Percentiles rank a stretch among this genome's conserved stretches.
These are phyloP conservation scores for Tolypocladium cylindrosporum DNA, from an alignment of 2,329 filamentous ascomycete genomes.

Conservation along the genomic window DNA sequence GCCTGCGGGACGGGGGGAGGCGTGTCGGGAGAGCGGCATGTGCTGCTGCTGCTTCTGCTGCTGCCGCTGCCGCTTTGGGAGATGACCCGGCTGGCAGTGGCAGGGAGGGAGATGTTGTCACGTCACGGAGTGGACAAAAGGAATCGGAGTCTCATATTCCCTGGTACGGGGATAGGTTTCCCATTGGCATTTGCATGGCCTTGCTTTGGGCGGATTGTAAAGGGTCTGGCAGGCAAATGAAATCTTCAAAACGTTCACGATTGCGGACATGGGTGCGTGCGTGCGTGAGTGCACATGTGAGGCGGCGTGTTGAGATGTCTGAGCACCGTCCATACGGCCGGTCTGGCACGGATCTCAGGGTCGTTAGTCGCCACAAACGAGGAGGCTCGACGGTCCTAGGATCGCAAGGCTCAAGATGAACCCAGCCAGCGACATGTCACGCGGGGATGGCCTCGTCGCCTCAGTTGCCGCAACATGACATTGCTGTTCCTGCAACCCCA, in stretches of 20 bases:
- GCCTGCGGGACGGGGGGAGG: background rate
- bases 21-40: slow-evolving; percentile 2
- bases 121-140: slow-evolving; percentile 19
- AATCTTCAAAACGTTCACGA: slow-evolving; percentile 32
- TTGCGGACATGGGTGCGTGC: slow-evolving; percentile 8
- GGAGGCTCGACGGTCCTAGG: background rate
- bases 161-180: slow-evolving; percentile 29
- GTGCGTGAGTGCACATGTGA: background rate
- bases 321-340: background rate
- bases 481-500: background rate
- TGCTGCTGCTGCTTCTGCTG: background rate
- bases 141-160: slow-evolving; percentile 27
- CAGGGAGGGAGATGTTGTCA: slow-evolving; percentile 7
- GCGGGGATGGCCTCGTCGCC: background rate
- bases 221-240: slow-evolving; percentile 42
- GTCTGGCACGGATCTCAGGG: background rate
- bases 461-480: background rate
- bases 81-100: slow-evolving; percentile 7
- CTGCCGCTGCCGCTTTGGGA: slow-evolving; percentile 9
- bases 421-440: background rate
- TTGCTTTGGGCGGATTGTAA: slow-evolving; percentile 39
- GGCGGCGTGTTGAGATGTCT: background rate
- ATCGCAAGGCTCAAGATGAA: background rate
- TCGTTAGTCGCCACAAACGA: background rate
- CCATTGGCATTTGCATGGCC: slow-evolving; percentile 42